These are phyloP conservation scores for Alternaria sp. DNA, from an alignment of 2,329 filamentous ascomycete genomes.

Conservation along the genomic window DNA sequence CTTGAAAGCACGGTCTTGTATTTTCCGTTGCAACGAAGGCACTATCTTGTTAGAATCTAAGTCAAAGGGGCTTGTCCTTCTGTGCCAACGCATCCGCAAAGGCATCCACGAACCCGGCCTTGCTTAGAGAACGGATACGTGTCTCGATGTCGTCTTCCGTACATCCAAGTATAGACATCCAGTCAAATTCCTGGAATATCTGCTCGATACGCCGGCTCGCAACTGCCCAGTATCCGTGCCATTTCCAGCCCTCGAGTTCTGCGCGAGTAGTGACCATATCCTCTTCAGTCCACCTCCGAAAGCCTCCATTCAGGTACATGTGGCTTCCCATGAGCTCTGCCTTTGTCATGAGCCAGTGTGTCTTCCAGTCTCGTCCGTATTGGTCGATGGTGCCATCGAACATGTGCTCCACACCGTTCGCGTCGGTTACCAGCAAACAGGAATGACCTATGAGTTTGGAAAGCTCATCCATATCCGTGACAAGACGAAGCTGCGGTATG, in stretches of 20 bases:
- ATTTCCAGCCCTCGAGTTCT: not conserved
- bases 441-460: not conserved
- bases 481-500: not conserved
- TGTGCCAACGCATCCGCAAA: not conserved
- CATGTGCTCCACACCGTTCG: not conserved
- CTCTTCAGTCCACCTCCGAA: not conserved
- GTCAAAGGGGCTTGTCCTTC: not conserved
- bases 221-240: constrained; percentile 3
- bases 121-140: not conserved
- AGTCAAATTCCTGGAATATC: not conserved
- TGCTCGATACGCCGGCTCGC: not conserved
- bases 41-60: not conserved
- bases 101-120: not conserved
- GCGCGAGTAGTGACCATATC: not conserved
- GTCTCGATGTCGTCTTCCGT: not conserved
- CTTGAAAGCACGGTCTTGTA: not conserved
- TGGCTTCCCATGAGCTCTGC: not conserved
- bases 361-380: constrained; percentile 4
- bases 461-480: not conserved
- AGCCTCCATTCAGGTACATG: not conserved
- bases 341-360: constrained; percentile 3
- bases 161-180: not conserved
- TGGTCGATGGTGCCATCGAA: constrained; percentile 7
- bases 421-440: not conserved
- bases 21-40: not conserved